These are phyloP conservation scores for Hypoxylon lienhwacheense DNA, from an alignment of 495 filamentous ascomycete genomes.

Conservation along the genomic window DNA sequence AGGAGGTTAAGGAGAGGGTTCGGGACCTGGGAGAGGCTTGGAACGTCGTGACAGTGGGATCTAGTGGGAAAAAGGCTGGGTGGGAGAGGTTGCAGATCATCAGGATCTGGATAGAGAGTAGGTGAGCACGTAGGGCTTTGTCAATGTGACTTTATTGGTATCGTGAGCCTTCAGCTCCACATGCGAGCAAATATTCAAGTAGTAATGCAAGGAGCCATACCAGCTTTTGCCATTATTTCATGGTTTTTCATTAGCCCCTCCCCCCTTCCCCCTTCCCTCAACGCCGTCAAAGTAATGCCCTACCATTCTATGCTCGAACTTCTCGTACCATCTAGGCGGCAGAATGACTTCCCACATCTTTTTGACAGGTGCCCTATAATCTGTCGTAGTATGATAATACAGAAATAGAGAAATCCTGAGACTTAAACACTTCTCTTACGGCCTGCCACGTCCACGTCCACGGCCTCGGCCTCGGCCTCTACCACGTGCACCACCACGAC, in stretches of 20 bases:
- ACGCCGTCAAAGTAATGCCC: constrained; percentile 29
- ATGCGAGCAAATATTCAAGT: constrained; percentile 11
- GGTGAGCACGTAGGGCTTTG: constrained; percentile 7
- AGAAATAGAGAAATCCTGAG: neutral
- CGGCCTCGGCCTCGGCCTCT: constrained; percentile 64
- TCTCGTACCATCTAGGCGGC: constrained; percentile 5
- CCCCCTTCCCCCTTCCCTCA: too few relatives aligned
- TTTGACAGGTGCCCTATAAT: constrained; percentile 1
- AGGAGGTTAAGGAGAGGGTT: constrained; percentile 70
- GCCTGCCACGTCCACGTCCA: constrained; percentile 64
- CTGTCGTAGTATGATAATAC: neutral
- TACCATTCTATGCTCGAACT: constrained; percentile 14
- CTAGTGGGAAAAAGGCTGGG: constrained; percentile 80
- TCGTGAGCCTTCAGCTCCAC: constrained; percentile 31
- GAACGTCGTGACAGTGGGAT: constrained; percentile 76
- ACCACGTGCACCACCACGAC: constrained; percentile 59
- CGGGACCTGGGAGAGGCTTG: constrained; percentile 59
- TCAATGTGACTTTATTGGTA: constrained; percentile 23
- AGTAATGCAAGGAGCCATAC: constrained; percentile 31
- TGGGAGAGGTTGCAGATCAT: constrained; percentile 90
- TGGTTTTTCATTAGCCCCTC: constrained; percentile 30
- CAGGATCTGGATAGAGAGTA: constrained; percentile 63
- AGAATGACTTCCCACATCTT: neutral
- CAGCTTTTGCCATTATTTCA: constrained; percentile 31
- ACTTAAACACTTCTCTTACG: constrained; percentile 2